These are phyloP conservation scores for Blastomyces gilchristii DNA, from an alignment of 2,329 filamentous ascomycete species.

Conservation along the genomic window DNA sequence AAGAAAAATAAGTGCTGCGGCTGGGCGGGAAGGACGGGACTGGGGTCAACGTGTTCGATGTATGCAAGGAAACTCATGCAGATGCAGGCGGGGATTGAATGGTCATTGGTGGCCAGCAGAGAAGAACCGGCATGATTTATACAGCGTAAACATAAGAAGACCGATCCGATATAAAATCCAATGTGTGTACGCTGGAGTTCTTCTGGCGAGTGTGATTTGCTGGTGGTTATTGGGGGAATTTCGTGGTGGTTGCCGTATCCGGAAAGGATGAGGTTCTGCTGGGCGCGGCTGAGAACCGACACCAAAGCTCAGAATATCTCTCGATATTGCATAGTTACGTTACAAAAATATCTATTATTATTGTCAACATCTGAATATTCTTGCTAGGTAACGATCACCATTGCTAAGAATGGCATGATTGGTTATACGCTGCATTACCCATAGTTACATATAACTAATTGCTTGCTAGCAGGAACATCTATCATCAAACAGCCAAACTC, in stretches of 20 bases:
- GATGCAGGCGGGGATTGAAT: not conserved
- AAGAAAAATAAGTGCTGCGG: not conserved
- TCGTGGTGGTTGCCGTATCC: not conserved
- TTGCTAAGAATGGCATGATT: too few relatives aligned
- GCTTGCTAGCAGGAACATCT: too few relatives aligned
- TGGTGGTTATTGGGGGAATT: not conserved
- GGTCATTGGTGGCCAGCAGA: not conserved
- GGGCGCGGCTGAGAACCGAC: not conserved
- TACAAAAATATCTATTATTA: too few relatives aligned
- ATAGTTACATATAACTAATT: too few relatives aligned
- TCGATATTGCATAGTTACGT: too few relatives aligned
- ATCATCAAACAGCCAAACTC: too few relatives aligned
- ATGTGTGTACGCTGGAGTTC: not conserved
- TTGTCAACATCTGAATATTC: too few relatives aligned
- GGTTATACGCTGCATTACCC: too few relatives aligned
- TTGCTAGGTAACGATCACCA: too few relatives aligned
- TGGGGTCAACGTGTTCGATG: conserved; percentile 3
- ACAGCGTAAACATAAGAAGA: not conserved
- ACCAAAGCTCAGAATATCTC: too few relatives aligned
- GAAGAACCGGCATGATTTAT: not conserved
- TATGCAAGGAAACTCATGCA: conserved; percentile 5
- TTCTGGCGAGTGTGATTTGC: not conserved
- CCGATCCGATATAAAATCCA: not conserved
- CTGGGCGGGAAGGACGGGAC: conserved; percentile 2
- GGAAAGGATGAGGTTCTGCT: not conserved